These are phyloP conservation scores for Verticillium albo-atrum DNA, from an alignment of 2,329 filamentous ascomycete genomes.

Conservation along the genomic window DNA sequence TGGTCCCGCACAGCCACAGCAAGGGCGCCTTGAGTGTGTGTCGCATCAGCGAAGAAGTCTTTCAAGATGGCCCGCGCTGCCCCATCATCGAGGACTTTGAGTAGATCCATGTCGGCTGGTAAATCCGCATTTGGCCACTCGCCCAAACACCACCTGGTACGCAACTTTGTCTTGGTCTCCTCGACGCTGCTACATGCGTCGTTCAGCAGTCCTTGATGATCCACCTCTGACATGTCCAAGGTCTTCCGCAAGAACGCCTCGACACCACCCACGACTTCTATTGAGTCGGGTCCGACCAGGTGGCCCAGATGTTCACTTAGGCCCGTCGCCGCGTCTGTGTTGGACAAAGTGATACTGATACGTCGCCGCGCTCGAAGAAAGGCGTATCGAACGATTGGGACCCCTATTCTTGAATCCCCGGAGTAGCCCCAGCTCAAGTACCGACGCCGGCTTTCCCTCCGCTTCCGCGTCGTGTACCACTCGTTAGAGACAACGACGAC, in stretches of 20 bases:
- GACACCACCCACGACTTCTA: background rate
- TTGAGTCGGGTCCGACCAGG: background rate
- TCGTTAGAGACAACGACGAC: slow-evolving; percentile 3
- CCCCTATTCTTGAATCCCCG: background rate
- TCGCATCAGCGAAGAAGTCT: background rate
- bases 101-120: background rate
- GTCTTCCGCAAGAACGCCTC: background rate
- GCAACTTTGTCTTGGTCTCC: background rate
- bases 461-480: background rate
- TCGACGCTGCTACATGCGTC: background rate
- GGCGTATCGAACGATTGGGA: background rate
- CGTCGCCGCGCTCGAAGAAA: background rate
- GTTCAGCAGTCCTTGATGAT: background rate
- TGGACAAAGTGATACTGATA: background rate
- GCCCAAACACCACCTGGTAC: background rate
- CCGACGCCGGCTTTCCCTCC: background rate
- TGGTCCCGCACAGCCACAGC: too few species aligned
- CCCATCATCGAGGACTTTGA: background rate
- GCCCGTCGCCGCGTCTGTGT: background rate
- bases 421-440: background rate
- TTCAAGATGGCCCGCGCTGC: background rate
- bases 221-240: background rate
- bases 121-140: background rate
- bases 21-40: too few species aligned
- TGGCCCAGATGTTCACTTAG: background rate